Evolutionary conservation across 1,284 basidiomycete species (phyloP).

Genomic region (Laetiporus sulphureus): DNA sequence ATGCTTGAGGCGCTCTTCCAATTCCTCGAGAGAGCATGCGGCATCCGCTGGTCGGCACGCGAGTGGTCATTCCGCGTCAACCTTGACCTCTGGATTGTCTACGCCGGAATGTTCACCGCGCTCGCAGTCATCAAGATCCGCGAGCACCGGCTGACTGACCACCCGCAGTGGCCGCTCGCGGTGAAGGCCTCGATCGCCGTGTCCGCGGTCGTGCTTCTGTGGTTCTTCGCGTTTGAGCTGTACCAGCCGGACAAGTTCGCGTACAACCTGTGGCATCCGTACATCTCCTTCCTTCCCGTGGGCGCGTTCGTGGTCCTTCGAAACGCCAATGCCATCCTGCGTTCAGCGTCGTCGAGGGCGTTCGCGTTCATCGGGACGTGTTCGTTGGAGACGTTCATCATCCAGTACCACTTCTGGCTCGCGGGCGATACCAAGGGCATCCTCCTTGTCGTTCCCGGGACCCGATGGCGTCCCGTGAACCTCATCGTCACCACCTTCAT

Average conservation of each 20-base stretch:
- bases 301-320: constrained; percentile 68
- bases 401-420: constrained; percentile 88
- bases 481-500: constrained; percentile 67
- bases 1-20: constrained; percentile 60
- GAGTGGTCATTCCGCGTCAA: constrained; percentile 87
- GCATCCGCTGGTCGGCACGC: constrained; percentile 74
- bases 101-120: constrained; percentile 77
- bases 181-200: constrained; percentile 40
- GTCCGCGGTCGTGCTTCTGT: constrained; percentile 51
- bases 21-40: constrained; percentile 57
- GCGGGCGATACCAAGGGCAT: constrained; percentile 84
- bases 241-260: constrained; percentile 69
- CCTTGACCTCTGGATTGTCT: constrained; percentile 85
- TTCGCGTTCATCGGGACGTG: constrained; percentile 82
- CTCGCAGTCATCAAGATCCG: constrained; percentile 71
- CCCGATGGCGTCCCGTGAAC: constrained; percentile 67
- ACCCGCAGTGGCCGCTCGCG: constrained; percentile 54
- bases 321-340: constrained; percentile 66
- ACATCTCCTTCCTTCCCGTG: constrained; percentile 78
- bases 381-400: constrained; percentile 82
- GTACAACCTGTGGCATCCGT: constrained; percentile 83
- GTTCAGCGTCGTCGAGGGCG: constrained; percentile 59
- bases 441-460: constrained; percentile 73
- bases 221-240: constrained; percentile 83
- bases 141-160: constrained; percentile 66